These are phyloP conservation scores for Microbotryomycetes sp. DNA, from an alignment of 1,284 basidiomycete species.

Conservation along the genomic window DNA sequence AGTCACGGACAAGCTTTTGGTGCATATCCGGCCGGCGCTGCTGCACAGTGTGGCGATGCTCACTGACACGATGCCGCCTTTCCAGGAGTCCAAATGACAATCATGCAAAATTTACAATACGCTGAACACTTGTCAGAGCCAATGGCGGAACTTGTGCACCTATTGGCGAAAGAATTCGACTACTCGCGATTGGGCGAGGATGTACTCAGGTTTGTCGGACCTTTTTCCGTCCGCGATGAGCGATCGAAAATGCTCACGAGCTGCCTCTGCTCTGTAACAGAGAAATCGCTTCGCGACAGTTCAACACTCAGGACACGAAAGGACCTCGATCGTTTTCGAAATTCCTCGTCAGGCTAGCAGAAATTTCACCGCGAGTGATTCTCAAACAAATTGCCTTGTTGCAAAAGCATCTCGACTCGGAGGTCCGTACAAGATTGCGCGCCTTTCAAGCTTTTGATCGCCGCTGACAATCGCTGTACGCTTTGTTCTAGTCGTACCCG, in stretches of 20 bases:
- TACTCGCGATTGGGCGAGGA: slow-evolving; percentile 84
- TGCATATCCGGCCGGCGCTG: slow-evolving; percentile 2
- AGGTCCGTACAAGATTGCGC: slow-evolving; percentile 50
- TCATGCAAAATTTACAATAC: slow-evolving; percentile 88
- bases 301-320: slow-evolving; percentile 76
- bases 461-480: neutral
- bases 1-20: slow-evolving; percentile 75
- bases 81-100: slow-evolving; percentile 64
- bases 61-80: neutral
- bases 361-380: slow-evolving; percentile 74
- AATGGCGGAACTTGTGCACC: slow-evolving; percentile 80
- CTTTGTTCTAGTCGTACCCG: slow-evolving; percentile 64
- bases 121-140: slow-evolving; percentile 90
- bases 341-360: slow-evolving; percentile 76
- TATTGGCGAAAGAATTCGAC: slow-evolving; percentile 80
- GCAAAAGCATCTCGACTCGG: slow-evolving; percentile 79
- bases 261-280: too few species aligned
- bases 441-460: neutral
- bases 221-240: too few species aligned
- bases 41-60: neutral
- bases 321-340: slow-evolving; percentile 75
- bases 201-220: slow-evolving; percentile 53
- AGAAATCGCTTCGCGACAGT: slow-evolving; percentile 70
- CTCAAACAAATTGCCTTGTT: slow-evolving; percentile 84
- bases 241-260: too few species aligned